Evolutionary conservation across 73 alveolate species (phyloP), one percentile per base, ranked within the genome.

Genomic region (Symbiodinium natans): DNA sequence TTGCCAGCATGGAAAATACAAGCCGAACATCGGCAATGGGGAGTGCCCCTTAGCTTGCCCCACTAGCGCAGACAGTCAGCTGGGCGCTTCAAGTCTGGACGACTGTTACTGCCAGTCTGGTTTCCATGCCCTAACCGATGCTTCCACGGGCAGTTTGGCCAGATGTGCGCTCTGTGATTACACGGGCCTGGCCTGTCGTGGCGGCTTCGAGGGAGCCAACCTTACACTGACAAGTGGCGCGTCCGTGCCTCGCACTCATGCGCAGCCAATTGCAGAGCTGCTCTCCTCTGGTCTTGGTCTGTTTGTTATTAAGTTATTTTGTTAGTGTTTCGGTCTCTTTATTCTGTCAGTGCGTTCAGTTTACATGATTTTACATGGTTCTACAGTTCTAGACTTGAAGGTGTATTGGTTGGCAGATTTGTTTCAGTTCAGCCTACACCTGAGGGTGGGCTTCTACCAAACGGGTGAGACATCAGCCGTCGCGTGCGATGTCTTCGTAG

Each of bases 61-160:
- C 10, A 73, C 87, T 80, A 90, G 77, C 43, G 97, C 97, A 1
- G 77, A 71, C 88, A 71, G 88, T 39, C 48, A 29, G 71, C 54
- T 41, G 5, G 97, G 88, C 29, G 17, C 80, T 17, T 68, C 97
- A 11, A 33, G 80, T 21, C 75, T 90, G 52, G 88, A 41, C 27
- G 97, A 90, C 77, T 90, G 97, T 77, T 90, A 41, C 41, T 90
- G 97, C 88, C 27, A 38, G 74, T n/a, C 97, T 6, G 80, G n/a
- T 15, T 42, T n/a, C 54, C 97, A 90, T 33, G 97, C 97, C 36
- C 29, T 41, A 19, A 8, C 77, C 21, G 97, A 90, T 39, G 41
- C 84, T 9, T 31, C 39, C 23, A 82, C 86, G 17, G 97, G 97
- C 52, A n/a, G 41, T n/a, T 52, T 90, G 82, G 43, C 74, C 41